Evolutionary conservation across 2,329 filamentous ascomycete species (phyloP).

Genomic region (Fusarium virguliforme): DNA sequence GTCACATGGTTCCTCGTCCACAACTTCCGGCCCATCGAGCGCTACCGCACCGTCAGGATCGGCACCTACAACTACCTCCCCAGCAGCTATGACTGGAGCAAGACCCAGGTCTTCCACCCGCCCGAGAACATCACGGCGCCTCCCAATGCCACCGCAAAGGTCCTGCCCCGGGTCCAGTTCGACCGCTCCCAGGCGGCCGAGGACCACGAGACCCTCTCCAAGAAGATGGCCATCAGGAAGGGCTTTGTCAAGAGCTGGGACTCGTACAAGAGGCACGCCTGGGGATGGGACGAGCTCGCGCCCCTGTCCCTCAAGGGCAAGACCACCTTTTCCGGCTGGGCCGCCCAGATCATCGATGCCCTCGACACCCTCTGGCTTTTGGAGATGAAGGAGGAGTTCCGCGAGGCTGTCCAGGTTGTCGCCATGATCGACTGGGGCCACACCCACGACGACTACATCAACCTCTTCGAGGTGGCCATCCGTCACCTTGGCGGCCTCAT

Average conservation of each 20-base stretch:
- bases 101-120: constrained; percentile 54
- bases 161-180: constrained; percentile 63
- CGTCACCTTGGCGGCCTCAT: constrained; percentile 69
- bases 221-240: constrained; percentile 58
- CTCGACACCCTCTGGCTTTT: constrained; percentile 75
- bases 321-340: constrained; percentile 69
- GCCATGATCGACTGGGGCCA: constrained; percentile 70
- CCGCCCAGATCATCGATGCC: constrained; percentile 72
- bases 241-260: constrained; percentile 65
- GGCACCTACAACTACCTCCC: constrained; percentile 53
- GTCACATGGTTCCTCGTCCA: constrained; percentile 52
- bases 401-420: constrained; percentile 64
- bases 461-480: constrained; percentile 76
- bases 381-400: constrained; percentile 71
- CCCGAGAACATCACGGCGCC: constrained; percentile 53
- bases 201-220: constrained; percentile 53
- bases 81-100: constrained; percentile 60
- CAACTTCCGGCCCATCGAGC: constrained; percentile 45
- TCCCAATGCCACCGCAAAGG: constrained; percentile 56
- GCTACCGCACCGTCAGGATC: constrained; percentile 41
- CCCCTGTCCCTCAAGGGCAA: constrained; percentile 65
- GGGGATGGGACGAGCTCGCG: constrained; percentile 70
- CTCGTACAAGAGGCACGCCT: constrained; percentile 69
- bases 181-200: constrained; percentile 60
- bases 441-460: constrained; percentile 64